Evolutionary conservation across 257 asterid genomes (phyloP), one percentile per base, ranked within the genome.

Genomic region (Rehmannia glutinosa): DNA sequence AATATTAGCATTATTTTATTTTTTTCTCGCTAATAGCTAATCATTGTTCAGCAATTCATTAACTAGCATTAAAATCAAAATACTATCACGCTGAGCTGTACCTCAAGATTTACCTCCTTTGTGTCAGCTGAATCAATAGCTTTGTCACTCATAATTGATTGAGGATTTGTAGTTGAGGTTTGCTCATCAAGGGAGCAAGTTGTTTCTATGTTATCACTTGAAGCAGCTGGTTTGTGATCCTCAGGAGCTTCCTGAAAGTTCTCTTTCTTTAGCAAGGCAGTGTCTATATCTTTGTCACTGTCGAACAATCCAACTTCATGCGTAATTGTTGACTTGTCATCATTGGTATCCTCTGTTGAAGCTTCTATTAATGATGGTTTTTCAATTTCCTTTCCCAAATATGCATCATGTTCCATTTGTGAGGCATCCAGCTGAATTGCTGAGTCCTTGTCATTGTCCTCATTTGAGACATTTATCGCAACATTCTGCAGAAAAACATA

Each of bases 181-280:
- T 41, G 64, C 73, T 49, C 74, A 16, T 73, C 51, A 15, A 42
- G 38, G 9, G 70, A 59, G 32, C 21, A 17, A 60, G 65, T 52
- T 71, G 53, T 43, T 46, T 70, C 78, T 32, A 15, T 66, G 42
- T 32, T 59, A 41, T 43, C 62, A 57, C 64, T 38, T 57, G 76
- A 50, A 42, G 27, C 55, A n/a, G 70, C 23, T 49, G 51, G 23
- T 43, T 53, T 61, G 42, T 33, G 54, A 54, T 57, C 65, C 67
- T 47, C 62, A 39, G 62, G 52, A 23, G 73, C 69, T 19, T 41
- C 41, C 70, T 58, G 56, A 42, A 67, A 27, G 41, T 55, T 30
- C 62, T 69, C 68, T 60, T 62, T 62, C 51, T 67, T 0, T 21
- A 21, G 71, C 50, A 38, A 35, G 23, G 47, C 17, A 24, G 19